Evolutionary conservation across 1,284 basidiomycete genomes (phyloP).

Genomic region (Papiliotrema nemorosa): DNA sequence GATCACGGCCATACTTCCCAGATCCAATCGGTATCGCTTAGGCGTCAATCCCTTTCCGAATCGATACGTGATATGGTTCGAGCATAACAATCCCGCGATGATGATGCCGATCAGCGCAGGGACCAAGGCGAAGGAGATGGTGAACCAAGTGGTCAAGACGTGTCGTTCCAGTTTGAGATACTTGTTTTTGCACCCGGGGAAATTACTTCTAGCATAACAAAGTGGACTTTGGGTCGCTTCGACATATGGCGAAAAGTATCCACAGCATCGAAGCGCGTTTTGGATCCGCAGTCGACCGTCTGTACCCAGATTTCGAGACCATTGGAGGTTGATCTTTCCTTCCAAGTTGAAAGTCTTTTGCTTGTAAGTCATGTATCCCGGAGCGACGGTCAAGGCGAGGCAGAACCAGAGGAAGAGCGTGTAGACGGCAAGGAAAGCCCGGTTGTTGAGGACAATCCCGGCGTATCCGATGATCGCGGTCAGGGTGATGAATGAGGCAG

Average conservation of each 20-base stretch:
- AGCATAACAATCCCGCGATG: slow-evolving; percentile 61
- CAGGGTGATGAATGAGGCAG: slow-evolving; percentile 57
- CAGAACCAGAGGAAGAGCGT: slow-evolving; percentile 66
- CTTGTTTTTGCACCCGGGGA: slow-evolving; percentile 66
- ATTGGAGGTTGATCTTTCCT: slow-evolving; percentile 67
- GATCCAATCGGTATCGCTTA: slow-evolving; percentile 63
- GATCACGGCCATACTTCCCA: slow-evolving; percentile 64
- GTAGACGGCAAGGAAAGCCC: slow-evolving; percentile 68
- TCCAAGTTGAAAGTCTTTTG: slow-evolving; percentile 64
- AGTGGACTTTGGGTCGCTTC: slow-evolving; percentile 63
- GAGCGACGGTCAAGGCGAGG: slow-evolving; percentile 60
- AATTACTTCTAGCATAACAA: slow-evolving; percentile 62
- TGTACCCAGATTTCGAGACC: slow-evolving; percentile 59
- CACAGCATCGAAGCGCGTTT: slow-evolving; percentile 63
- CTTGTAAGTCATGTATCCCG: slow-evolving; percentile 69
- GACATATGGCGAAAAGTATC: slow-evolving; percentile 62
- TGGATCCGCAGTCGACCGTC: slow-evolving; percentile 60
- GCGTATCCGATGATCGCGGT: slow-evolving; percentile 63
- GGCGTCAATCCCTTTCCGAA: slow-evolving; percentile 76
- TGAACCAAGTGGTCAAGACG: slow-evolving; percentile 59
- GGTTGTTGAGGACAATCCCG: slow-evolving; percentile 68
- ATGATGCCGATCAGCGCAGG: slow-evolving; percentile 65
- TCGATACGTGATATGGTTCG: slow-evolving; percentile 69
- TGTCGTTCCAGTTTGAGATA: slow-evolving; percentile 61
- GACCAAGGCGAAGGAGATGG: slow-evolving; percentile 61